Conservation (phyloP, 208 protist genomes). For the Novymonas esmeraldas region DNA sequence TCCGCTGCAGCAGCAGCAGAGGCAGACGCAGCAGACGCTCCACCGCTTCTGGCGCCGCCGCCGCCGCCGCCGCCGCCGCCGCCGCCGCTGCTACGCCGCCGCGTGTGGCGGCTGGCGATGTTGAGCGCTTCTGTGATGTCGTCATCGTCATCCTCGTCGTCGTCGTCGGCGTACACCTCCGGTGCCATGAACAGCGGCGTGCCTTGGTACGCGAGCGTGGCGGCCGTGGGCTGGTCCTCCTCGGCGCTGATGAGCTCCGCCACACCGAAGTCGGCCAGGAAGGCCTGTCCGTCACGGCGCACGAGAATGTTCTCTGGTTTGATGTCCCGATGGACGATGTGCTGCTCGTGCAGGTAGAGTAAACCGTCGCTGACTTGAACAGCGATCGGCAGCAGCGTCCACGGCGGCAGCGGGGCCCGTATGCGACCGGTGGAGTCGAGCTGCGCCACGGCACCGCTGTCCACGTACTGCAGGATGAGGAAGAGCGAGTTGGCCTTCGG, state of each 20-base stretch:
- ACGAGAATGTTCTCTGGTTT: slow-evolving; percentile 90
- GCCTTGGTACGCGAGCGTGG: slow-evolving; percentile 63
- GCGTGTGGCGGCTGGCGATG: background rate
- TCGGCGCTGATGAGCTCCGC: slow-evolving; percentile 67
- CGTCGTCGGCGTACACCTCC: slow-evolving; percentile 49
- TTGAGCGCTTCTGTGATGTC: background rate
- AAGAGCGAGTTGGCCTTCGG: slow-evolving; percentile 86
- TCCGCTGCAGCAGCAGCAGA: too few relatives aligned
- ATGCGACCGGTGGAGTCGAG: slow-evolving; percentile 35
- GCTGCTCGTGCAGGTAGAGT: slow-evolving; percentile 63
- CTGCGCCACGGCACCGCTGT: slow-evolving; percentile 58
- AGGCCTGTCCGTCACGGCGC: slow-evolving; percentile 47
- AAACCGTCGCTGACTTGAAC: slow-evolving; percentile 71
- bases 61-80: background rate
- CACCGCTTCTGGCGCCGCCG: too few relatives aligned
- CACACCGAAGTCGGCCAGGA: slow-evolving; percentile 88
- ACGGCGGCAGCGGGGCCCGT: slow-evolving; percentile 45
- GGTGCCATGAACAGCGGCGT: slow-evolving; percentile 84
- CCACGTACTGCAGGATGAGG: slow-evolving; percentile 94
- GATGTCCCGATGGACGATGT: slow-evolving; percentile 90
- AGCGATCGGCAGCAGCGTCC: slow-evolving; percentile 40
- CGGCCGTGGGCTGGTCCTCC: slow-evolving; percentile 41
- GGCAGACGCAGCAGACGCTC: too few relatives aligned
- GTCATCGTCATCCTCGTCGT: slow-evolving; percentile 10
- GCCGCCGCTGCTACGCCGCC: background rate